phyloP scores from a whole-genome alignment of 2,329 filamentous ascomycete species.

The Endothia cerciana region DNA sequence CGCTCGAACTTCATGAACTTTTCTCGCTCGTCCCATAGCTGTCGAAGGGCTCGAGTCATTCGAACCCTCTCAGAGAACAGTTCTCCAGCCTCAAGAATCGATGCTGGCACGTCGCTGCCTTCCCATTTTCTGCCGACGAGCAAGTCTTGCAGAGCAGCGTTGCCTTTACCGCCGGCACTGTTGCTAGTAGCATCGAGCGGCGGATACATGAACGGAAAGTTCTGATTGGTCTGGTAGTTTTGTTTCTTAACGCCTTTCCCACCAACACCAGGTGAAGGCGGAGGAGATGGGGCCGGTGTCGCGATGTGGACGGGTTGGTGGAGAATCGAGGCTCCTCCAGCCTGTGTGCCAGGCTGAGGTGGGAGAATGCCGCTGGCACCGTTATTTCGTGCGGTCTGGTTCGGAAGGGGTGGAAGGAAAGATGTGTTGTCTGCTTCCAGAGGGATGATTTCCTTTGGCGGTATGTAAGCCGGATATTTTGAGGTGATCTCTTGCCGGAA shows the following conservation, averaged over 20 bases:
- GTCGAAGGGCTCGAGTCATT: slow-evolving; percentile 87
- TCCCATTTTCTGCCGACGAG: slow-evolving; percentile 87
- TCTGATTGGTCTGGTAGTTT: slow-evolving; percentile 98
- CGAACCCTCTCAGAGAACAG: slow-evolving; percentile 88
- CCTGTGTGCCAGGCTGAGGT: slow-evolving; percentile 56
- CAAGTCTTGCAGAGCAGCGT: slow-evolving; percentile 76
- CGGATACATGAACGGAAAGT: slow-evolving; percentile 97
- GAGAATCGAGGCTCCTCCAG: slow-evolving; percentile 76
- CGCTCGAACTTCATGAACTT: slow-evolving; percentile 89
- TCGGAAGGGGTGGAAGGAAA: slow-evolving; percentile 82
- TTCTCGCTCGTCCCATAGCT: slow-evolving; percentile 94
- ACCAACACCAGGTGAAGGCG: slow-evolving; percentile 83
- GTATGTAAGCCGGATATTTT: slow-evolving; percentile 96
- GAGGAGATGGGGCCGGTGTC: slow-evolving; percentile 94
- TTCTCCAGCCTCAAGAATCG: slow-evolving; percentile 92
- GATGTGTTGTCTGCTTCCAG: slow-evolving; percentile 90
- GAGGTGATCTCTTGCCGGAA: slow-evolving; percentile 97
- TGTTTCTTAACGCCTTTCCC: slow-evolving; percentile 97
- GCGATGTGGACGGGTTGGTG: slow-evolving; percentile 97
- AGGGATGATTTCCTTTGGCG: slow-evolving; percentile 80
- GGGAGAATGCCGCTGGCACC: slow-evolving; percentile 66
- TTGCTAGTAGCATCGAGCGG: slow-evolving; percentile 89
- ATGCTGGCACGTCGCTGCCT: slow-evolving; percentile 90
- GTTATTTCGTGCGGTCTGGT: slow-evolving; percentile 67
- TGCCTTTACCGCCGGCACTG: slow-evolving; percentile 85